Conservation (phyloP, 192 early-diverging fungal genomes). For the Coemansia furcata region DNA sequence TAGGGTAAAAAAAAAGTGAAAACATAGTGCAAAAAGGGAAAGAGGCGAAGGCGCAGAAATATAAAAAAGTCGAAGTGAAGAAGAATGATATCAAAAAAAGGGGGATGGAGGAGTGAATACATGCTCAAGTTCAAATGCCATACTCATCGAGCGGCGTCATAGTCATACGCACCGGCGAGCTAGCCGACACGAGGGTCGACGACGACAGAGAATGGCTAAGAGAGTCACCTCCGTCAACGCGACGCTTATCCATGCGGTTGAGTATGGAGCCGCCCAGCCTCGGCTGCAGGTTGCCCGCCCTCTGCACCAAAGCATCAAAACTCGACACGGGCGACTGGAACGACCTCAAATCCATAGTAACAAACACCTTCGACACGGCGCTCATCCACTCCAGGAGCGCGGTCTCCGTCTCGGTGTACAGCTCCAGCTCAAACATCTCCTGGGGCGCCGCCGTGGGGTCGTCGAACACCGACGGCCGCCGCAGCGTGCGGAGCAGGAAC, state of each 20-base stretch:
- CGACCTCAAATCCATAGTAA: constrained; percentile 49
- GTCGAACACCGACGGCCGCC: constrained; percentile 47
- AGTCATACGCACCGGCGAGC: constrained; percentile 18
- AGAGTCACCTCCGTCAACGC: constrained; percentile 2
- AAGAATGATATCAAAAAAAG: not conserved
- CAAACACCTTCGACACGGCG: constrained; percentile 44
- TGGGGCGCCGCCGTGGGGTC: constrained; percentile 15
- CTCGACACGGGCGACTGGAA: constrained; percentile 47
- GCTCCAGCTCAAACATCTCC: constrained; percentile 44
- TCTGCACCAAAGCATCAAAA: constrained; percentile 49
- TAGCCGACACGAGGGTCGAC: constrained; percentile 19
- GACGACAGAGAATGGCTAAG: constrained; percentile 24
- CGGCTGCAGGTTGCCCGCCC: constrained; percentile 30
- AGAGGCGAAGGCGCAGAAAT: not conserved
- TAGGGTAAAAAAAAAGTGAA: constrained; percentile 4
- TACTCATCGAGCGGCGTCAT: constrained; percentile 26
- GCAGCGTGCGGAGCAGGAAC: constrained; percentile 34
- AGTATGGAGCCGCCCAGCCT: constrained; percentile 31
- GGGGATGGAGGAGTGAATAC: not conserved
- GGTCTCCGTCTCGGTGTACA: constrained; percentile 38
- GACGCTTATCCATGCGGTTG: constrained; percentile 35
- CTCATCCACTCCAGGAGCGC: constrained; percentile 40
- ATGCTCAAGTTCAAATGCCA: constrained; percentile 6
- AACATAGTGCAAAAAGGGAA: not conserved
- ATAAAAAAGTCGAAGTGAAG: not conserved